Evolutionary conservation across 2,329 filamentous ascomycete species (phyloP).

Genomic region (Cylindrodendrum hubeiense): DNA sequence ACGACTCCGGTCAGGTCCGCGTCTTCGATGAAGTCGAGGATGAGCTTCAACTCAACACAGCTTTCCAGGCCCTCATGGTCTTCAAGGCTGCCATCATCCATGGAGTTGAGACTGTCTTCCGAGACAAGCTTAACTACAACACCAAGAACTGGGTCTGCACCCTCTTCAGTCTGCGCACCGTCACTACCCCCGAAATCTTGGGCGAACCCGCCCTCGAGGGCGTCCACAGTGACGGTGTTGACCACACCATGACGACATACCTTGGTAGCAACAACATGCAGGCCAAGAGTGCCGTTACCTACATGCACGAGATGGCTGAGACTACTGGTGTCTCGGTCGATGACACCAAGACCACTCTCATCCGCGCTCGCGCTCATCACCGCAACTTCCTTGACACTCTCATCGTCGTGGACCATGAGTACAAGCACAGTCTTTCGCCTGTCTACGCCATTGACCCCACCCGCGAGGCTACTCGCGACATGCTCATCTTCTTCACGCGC

Average conservation of each 20-base stretch:
- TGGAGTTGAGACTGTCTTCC: slow-evolving; percentile 32
- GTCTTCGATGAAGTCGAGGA: slow-evolving; percentile 43
- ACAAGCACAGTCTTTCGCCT: slow-evolving; percentile 43
- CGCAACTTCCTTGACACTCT: slow-evolving; percentile 42
- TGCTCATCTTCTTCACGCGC: slow-evolving; percentile 45
- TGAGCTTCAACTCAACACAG: slow-evolving; percentile 45
- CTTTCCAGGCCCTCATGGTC: slow-evolving; percentile 45
- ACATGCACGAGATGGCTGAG: slow-evolving; percentile 43
- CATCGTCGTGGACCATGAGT: slow-evolving; percentile 43
- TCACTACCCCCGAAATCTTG: slow-evolving; percentile 35
- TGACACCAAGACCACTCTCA: slow-evolving; percentile 38
- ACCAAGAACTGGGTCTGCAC: slow-evolving; percentile 40
- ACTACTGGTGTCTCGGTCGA: slow-evolving; percentile 34
- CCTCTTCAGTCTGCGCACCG: slow-evolving; percentile 44
- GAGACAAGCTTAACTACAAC: slow-evolving; percentile 42
- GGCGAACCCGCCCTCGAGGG: slow-evolving; percentile 48
- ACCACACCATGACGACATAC: slow-evolving; percentile 48
- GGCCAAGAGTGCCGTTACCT: slow-evolving; percentile 43
- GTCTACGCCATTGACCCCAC: slow-evolving; percentile 36
- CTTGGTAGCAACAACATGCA: slow-evolving; percentile 45
- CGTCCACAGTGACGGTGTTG: slow-evolving; percentile 47
- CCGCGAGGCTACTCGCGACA: slow-evolving; percentile 39
- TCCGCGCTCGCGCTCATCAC: slow-evolving; percentile 40
- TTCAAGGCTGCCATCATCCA: slow-evolving; percentile 46
- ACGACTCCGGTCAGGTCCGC: slow-evolving; percentile 43